phyloP scores from a whole-genome alignment of 2,329 filamentous ascomycete genomes.

The Albifimbria verrucaria region DNA sequence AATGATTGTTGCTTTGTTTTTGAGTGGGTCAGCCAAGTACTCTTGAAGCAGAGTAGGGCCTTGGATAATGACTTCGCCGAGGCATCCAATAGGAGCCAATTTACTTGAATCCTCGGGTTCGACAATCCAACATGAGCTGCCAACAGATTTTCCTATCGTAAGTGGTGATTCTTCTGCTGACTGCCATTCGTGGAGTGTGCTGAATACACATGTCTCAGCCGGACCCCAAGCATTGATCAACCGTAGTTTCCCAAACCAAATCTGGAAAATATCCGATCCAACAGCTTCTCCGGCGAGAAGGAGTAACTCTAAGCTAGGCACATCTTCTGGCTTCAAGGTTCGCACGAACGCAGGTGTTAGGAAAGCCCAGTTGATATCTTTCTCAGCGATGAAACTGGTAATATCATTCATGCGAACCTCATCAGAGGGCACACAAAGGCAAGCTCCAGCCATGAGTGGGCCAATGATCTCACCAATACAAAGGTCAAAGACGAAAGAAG shows the following conservation, averaged over 20 bases:
- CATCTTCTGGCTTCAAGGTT: slow-evolving; percentile 4
- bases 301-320: slow-evolving; percentile 10
- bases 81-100: slow-evolving; percentile 9
- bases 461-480: slow-evolving; percentile 10
- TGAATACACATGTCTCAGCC: slow-evolving; percentile 9
- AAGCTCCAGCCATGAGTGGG: slow-evolving; percentile 11
- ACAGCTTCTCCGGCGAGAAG: slow-evolving; percentile 15
- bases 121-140: slow-evolving; percentile 10
- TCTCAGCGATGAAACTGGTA: slow-evolving; percentile 10
- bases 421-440: slow-evolving; percentile 18
- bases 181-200: background rate
- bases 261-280: slow-evolving; percentile 8
- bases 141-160: slow-evolving; percentile 7
- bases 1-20: background rate
- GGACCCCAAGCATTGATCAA: slow-evolving; percentile 14
- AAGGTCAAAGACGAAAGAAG: slow-evolving; percentile 10
- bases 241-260: slow-evolving; percentile 8
- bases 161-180: background rate
- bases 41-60: slow-evolving; percentile 9
- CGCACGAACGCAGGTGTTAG: slow-evolving; percentile 18
- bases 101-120: slow-evolving; percentile 9
- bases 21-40: slow-evolving; percentile 4
- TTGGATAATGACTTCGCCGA: slow-evolving; percentile 15
- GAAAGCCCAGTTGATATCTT: slow-evolving; percentile 14
- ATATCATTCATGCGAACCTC: slow-evolving; percentile 15